Conservation (phyloP, 805 yeast genomes). For the Ogataea populi-albae region DNA sequence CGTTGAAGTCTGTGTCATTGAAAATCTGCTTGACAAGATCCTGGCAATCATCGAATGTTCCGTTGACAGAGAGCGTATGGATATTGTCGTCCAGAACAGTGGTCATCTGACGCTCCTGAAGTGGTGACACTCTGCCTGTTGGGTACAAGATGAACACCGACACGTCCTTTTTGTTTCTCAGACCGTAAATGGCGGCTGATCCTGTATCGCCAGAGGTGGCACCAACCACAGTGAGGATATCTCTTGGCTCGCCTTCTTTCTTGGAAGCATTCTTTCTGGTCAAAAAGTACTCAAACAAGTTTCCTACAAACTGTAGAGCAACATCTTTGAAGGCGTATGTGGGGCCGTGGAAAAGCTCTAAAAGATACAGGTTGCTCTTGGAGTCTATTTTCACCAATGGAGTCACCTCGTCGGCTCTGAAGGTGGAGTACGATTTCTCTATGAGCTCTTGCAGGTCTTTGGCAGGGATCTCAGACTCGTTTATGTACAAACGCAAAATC, state of each 20-base stretch:
- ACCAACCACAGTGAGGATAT: conserved; percentile 92
- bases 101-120: conserved; percentile 98
- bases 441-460: conserved; percentile 64
- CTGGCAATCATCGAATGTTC: conserved; percentile 98
- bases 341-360: conserved; percentile 98
- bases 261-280: conserved; percentile 63
- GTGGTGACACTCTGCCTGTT: conserved; percentile 94
- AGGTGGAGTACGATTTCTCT: conserved; percentile 78
- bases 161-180: conserved; percentile 96
- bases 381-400: conserved; percentile 64
- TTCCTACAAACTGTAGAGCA: conserved; percentile 97
- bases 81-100: conserved; percentile 91
- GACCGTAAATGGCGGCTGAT: conserved; percentile 97
- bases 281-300: conserved; percentile 89
- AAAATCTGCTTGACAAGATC: conserved; percentile 91
- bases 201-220: conserved; percentile 99
- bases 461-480: conserved; percentile 67
- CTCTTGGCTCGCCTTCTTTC: conserved; percentile 52
- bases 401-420: conserved; percentile 84
- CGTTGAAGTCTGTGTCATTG: conserved; percentile 85
- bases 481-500: conserved; percentile 77
- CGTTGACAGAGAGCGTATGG: conserved; percentile 91
- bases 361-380: conserved; percentile 59
- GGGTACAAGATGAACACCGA: conserved; percentile 95
- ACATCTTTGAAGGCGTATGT: conserved; percentile 99